Conservation (phyloP, 805 yeast genomes). For the Scheffersomyces spartinae region DNA sequence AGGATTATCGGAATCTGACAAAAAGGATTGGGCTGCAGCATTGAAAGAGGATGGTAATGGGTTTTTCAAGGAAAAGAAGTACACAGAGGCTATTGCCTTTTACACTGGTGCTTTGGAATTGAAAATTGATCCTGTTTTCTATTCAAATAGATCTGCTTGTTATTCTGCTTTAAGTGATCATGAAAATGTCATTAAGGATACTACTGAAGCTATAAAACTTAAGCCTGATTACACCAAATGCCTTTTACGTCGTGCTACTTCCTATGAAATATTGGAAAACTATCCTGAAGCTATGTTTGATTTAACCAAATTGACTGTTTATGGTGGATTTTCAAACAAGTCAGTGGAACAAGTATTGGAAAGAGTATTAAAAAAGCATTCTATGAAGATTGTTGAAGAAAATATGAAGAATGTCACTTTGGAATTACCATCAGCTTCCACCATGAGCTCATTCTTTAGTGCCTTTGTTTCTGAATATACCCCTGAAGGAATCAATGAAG, state of each 20-base stretch:
- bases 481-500: conserved; percentile 37
- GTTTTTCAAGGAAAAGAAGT: conserved; percentile 59
- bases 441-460: conserved; percentile 74
- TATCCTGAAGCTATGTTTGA: conserved; percentile 85
- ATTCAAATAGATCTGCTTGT: conserved; percentile 95
- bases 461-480: conserved; percentile 58
- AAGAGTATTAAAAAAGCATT: conserved; percentile 71
- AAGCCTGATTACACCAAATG: conserved; percentile 91
- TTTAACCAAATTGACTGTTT: conserved; percentile 76
- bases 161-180: conserved; percentile 71
- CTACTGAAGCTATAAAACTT: conserved; percentile 73
- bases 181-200: conserved; percentile 79
- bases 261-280: conserved; percentile 71
- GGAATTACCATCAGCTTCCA: conserved; percentile 71
- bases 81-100: conserved; percentile 63
- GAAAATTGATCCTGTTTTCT: conserved; percentile 77
- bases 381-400: conserved; percentile 60
- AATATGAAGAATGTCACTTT: conserved; percentile 39
- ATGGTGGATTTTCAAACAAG: conserved; percentile 73
- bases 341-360: conserved; percentile 74
- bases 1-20: conserved; percentile 37
- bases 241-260: conserved; percentile 83
- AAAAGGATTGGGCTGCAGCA: conserved; percentile 54
- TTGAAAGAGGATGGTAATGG: conserved; percentile 87
- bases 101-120: conserved; percentile 70